A percentile compares a stretch with the other conserved stretches of the same genome.
Conservation (phyloP, 192 early-diverging fungal species). For the Entrophospora sp. region DNA sequence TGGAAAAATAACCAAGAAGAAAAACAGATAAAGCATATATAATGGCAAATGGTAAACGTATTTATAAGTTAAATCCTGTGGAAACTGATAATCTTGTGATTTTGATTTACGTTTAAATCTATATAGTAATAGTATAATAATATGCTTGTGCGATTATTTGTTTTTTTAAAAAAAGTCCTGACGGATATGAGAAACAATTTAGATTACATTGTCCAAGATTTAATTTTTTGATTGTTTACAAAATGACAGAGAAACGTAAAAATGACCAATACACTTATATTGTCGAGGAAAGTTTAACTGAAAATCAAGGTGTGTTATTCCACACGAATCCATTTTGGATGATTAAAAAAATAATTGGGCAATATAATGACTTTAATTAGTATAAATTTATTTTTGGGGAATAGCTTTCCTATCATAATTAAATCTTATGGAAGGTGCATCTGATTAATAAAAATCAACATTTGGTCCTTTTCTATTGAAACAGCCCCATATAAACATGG, state of each 20-base stretch:
- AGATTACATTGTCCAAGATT: constrained; percentile 33
- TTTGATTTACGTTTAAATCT: not conserved
- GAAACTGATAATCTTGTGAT: constrained; percentile 22
- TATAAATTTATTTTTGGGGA: too few relatives aligned
- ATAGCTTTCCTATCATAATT: too few relatives aligned
- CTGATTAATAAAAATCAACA: too few relatives aligned
- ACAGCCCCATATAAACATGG: too few relatives aligned
- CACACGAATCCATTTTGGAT: too few relatives aligned
- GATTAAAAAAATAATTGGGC: too few relatives aligned
- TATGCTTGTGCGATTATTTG: not conserved
- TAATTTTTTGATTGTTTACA: constrained; percentile 43
- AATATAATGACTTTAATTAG: too few relatives aligned
- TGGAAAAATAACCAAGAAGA: constrained; percentile 39
- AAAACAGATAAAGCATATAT: constrained; percentile 41
- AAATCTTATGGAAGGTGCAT: too few relatives aligned
- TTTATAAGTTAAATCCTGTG: constrained; percentile 44
- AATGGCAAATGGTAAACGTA: constrained; percentile 37
- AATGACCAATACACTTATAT: constrained; percentile 47
- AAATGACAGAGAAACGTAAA: constrained; percentile 39
- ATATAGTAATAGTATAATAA: not conserved
- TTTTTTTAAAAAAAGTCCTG: not conserved
- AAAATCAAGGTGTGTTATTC: constrained; percentile 42
- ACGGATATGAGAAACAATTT: constrained; percentile 30
- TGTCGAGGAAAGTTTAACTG: constrained; percentile 43
- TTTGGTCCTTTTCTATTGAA: too few relatives aligned